phyloP scores from a whole-genome alignment of 345 rosid species.

The Populus nigra region DNA sequence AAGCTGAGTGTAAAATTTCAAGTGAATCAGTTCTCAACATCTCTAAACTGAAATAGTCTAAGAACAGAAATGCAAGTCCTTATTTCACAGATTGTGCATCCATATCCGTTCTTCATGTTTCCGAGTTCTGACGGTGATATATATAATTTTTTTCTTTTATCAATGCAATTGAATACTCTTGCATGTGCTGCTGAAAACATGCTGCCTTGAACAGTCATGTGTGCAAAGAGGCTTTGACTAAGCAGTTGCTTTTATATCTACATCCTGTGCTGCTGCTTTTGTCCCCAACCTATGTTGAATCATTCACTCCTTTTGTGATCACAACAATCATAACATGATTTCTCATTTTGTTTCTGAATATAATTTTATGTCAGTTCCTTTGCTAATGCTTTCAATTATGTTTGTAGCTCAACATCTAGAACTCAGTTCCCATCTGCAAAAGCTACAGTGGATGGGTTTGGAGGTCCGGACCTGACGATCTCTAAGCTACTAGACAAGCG shows the following conservation, averaged over 20 bases:
- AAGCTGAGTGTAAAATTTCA: too few relatives aligned
- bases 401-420: slow-evolving; percentile 65
- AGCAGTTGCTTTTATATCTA: neutral
- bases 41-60: too few relatives aligned
- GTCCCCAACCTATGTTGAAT: neutral
- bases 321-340: too few relatives aligned
- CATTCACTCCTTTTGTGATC: neutral
- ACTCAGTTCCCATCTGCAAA: slow-evolving; percentile 82
- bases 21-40: too few relatives aligned
- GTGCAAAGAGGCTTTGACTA: neutral
- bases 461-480: slow-evolving; percentile 81
- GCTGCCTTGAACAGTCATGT: too few relatives aligned
- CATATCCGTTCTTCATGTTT: too few relatives aligned
- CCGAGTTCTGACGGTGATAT: too few relatives aligned
- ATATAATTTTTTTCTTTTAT: too few relatives aligned
- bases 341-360: neutral
- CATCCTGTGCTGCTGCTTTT: neutral
- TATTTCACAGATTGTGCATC: too few relatives aligned
- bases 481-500: slow-evolving; percentile 45
- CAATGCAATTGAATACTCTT: too few relatives aligned
- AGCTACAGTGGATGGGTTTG: slow-evolving; percentile 87
- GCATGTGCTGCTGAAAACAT: too few relatives aligned
- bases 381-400: neutral
- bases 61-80: too few relatives aligned
- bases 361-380: neutral